Percentiles rank a stretch among this genome's conserved stretches.
These are phyloP conservation scores for Apiosordaria backusii DNA, from an alignment of 495 filamentous ascomycete genomes.

Conservation along the genomic window DNA sequence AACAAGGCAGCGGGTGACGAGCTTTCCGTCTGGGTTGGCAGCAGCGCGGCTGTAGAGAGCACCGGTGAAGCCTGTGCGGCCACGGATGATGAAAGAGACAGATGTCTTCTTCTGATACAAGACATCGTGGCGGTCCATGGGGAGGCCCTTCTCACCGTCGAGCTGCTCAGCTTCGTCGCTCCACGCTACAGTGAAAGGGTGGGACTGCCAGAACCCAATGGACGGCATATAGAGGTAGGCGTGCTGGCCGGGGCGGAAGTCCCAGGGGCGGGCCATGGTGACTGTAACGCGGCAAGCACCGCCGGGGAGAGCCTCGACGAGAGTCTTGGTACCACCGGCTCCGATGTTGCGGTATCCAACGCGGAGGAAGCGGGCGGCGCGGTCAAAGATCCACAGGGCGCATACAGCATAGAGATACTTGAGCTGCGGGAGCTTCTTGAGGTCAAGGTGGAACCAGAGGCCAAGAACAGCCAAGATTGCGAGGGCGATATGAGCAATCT, in stretches of 20 bases:
- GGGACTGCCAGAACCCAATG: conserved; percentile 65
- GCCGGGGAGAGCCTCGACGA: conserved; percentile 62
- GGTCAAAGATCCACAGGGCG: conserved; percentile 63
- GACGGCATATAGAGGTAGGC: conserved; percentile 78
- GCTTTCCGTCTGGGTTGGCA: conserved; percentile 53
- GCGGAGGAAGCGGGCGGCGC: conserved; percentile 51
- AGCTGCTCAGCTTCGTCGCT: conserved; percentile 51
- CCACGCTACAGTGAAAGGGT: conserved; percentile 67
- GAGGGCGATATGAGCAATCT: conserved; percentile 70
- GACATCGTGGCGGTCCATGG: conserved; percentile 55
- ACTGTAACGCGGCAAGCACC: conserved; percentile 68
- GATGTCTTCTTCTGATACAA: conserved; percentile 56
- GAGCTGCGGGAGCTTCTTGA: conserved; percentile 58
- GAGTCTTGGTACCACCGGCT: conserved; percentile 52
- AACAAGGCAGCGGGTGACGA: conserved; percentile 60
- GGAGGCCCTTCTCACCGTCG: conserved; percentile 46
- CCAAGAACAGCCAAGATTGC: conserved; percentile 62
- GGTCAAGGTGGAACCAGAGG: conserved; percentile 65
- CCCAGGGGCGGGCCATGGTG: conserved; percentile 70
- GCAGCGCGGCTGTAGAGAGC: conserved; percentile 66
- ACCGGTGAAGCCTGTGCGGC: conserved; percentile 79
- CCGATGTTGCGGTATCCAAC: conserved; percentile 68
- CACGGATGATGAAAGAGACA: conserved; percentile 75
- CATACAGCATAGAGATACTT: conserved; percentile 59
- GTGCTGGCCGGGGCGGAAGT: conserved; percentile 71